phyloP scores from a whole-genome alignment of 306 rosid genomes.

The Castanea sativa region DNA sequence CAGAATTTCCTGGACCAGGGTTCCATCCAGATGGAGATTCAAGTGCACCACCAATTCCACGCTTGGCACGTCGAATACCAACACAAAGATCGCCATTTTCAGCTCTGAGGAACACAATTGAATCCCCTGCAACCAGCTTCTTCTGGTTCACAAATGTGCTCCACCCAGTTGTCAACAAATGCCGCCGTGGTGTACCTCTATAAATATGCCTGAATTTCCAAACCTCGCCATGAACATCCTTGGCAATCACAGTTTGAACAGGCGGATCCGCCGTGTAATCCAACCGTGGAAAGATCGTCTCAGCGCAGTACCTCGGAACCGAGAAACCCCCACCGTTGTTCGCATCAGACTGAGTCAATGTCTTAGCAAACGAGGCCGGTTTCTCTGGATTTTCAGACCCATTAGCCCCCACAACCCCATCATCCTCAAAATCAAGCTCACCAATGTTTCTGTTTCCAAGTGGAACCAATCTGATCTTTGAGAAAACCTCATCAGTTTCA shows the following conservation, averaged over 20 bases:
- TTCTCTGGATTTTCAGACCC: conserved; percentile 57
- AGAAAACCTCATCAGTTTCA: conserved; percentile 83
- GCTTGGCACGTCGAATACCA: conserved; percentile 82
- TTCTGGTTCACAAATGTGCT: conserved; percentile 94
- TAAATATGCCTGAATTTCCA: conserved; percentile 97
- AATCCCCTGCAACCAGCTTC: conserved; percentile 95
- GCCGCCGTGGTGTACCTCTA: conserved; percentile 93
- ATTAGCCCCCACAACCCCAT: conserved; percentile 21
- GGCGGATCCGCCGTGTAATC: conserved; percentile 97
- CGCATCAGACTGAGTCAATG: conserved; percentile 93
- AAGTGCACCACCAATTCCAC: conserved; percentile 46
- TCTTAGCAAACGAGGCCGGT: conserved; percentile 86
- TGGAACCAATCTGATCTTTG: conserved; percentile 53
- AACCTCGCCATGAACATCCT: conserved; percentile 83
- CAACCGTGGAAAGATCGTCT: conserved; percentile 81
- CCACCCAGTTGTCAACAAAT: conserved; percentile 94
- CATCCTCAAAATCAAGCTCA: conserved; percentile 44
- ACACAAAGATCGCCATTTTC: conserved; percentile 78
- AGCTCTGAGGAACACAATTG: conserved; percentile 78
- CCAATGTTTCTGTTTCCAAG: conserved; percentile 25
- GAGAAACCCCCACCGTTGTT: conserved; percentile 99
- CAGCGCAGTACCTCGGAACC: conserved; percentile 95
- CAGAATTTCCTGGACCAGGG: conserved; percentile 33
- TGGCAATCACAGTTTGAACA: conserved; percentile 85
- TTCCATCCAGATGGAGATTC: conserved; percentile 68